Evolutionary conservation across 73 alveolate genomes (phyloP), one percentile per base, ranked within the genome.

Genomic region (Paramecium primaurelia): DNA sequence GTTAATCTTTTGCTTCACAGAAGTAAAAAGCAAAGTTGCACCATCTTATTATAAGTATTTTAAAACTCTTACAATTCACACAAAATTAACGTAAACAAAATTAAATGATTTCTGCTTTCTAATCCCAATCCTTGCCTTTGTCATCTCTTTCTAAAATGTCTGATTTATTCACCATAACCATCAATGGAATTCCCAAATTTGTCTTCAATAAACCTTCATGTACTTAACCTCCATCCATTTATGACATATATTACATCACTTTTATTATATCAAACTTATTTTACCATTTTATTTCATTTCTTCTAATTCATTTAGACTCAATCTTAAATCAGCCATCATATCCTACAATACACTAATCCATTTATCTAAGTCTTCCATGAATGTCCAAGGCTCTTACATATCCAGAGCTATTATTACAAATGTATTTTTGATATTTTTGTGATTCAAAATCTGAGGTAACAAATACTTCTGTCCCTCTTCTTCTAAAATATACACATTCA

Each of bases 301-400:
- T 44, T 89, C 91, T 32, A 89, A 47, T 11, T 59, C 71, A 14
- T 69, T 59, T 7, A 89, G 69, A 89, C 38, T 89, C 68, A 89
- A 59, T 71, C 59, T 9, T 18, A 68, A 30, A 20, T 77, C 71
- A 71, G 59, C 59, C 58, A 69, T 45, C 54, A 47, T 47, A 16
- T 89, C 88, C 75, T 77, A 71, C 9, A 89, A 36, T 71, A 89
- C 75, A 58, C 59, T 45, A 26, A 89, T 73, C 94, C 94, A 89
- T 45, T 58, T 89, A 71, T 89, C 94, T 8, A 89, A 32, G 32
- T 89, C 64, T 44, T 89, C 94, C 94, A 89, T 89, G 47, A 89
- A 71, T n/a, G 94, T 89, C 94, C 94, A 89, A 25, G 94, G 94
- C 84, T 89, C 88, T 16, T 42, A 16, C 42, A 58, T 25, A 40